Percentiles rank a stretch among this genome's conserved stretches.
These are phyloP conservation scores for Marasmius sp. DNA, from an alignment of 1,284 basidiomycete genomes.

Conservation along the genomic window DNA sequence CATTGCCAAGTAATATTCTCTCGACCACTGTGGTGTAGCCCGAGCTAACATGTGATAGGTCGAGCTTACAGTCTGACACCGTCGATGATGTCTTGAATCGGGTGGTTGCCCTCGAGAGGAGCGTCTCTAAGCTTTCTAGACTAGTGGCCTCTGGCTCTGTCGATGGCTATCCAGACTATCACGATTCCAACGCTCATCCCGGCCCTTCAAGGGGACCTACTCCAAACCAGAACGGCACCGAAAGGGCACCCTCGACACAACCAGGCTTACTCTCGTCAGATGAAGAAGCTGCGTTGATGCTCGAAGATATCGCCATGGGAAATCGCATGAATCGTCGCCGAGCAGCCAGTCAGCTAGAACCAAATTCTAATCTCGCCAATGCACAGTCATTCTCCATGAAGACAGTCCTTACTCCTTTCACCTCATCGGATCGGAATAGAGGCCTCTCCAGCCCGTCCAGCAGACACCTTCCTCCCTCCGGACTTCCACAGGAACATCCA, in stretches of 20 bases:
- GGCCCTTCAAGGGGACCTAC: neutral
- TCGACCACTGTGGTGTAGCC: neutral
- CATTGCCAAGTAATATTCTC: conserved; percentile 6
- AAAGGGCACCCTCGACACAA: neutral
- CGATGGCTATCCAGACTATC: neutral
- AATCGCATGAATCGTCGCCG: conserved; percentile 22
- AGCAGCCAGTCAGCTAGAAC: conserved; percentile 18
- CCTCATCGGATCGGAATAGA: too few relatives aligned
- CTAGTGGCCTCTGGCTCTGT: neutral
- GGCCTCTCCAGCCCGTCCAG: neutral
- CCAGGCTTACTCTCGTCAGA: conserved; percentile 11
- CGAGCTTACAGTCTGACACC: conserved; percentile 3
- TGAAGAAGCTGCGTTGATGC: conserved; percentile 26
- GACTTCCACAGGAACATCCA: conserved; percentile 16
- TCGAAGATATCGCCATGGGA: conserved; percentile 26
- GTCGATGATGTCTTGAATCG: neutral
- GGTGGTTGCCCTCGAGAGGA: neutral
- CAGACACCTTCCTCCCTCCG: conserved; percentile 6
- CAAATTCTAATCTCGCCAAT: neutral
- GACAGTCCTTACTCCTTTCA: too few relatives aligned
- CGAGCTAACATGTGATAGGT: neutral
- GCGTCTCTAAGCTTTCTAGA: conserved; percentile 3
- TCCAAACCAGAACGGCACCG: conserved; percentile 1
- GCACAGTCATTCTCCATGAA: neutral
- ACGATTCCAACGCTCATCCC: neutral